Evolutionary conservation across 176 grass and related monocot species (phyloP).

Genomic region (Oryza punctata): DNA sequence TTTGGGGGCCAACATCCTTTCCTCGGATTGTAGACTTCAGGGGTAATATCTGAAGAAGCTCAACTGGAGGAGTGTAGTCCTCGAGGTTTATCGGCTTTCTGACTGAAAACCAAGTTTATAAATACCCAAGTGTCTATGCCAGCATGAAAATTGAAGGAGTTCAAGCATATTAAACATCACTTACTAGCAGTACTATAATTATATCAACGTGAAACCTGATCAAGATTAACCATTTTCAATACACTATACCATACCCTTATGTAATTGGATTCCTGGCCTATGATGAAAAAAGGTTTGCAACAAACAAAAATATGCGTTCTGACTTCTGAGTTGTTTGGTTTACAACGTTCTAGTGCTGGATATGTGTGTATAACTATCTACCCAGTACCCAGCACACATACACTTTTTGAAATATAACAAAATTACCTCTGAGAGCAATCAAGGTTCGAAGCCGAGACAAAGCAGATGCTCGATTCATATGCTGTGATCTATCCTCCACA

Average conservation of each 20-base stretch:
- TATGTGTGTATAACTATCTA: neutral
- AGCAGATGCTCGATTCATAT: constrained; percentile 82
- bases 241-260: neutral
- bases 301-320: neutral
- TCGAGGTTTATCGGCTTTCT: constrained; percentile 84
- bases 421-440: constrained; percentile 86
- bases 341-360: neutral
- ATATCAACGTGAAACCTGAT: neutral
- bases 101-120: constrained; percentile 44
- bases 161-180: neutral
- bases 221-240: neutral
- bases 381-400: neutral
- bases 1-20: constrained; percentile 75
- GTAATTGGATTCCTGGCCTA: neutral
- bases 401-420: neutral
- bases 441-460: constrained; percentile 70
- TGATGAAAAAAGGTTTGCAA: neutral
- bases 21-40: constrained; percentile 79
- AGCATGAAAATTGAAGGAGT: constrained; percentile 1
- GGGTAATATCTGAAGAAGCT: constrained; percentile 93
- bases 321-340: neutral
- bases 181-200: neutral
- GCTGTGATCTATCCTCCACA: constrained; percentile 92
- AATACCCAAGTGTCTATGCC: neutral
- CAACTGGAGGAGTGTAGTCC: constrained; percentile 69